These are phyloP conservation scores for Lactifluus echinatus DNA, from an alignment of 768 basidiomycete species.

Conservation along the genomic window DNA sequence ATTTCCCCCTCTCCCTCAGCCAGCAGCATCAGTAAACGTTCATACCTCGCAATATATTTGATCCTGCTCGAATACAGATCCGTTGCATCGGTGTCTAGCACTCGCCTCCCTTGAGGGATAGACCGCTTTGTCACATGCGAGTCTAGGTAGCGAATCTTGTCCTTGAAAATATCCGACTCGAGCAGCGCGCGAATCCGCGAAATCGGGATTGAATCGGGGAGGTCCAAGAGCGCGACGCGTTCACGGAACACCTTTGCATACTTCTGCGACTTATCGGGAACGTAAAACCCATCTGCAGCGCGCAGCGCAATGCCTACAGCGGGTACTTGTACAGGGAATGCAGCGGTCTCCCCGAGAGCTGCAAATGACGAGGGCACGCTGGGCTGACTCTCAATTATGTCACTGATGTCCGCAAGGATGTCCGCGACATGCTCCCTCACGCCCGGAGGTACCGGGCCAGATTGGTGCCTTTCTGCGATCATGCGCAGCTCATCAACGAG, in stretches of 20 bases:
- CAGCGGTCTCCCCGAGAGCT: not conserved
- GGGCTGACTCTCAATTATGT: not conserved
- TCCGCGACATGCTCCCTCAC: constrained; percentile 4
- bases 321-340: constrained; percentile 14
- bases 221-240: constrained; percentile 11
- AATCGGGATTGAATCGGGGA: constrained; percentile 4
- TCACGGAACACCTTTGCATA: constrained; percentile 13
- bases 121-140: constrained; percentile 2
- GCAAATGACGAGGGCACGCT: not conserved
- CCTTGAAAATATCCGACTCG: constrained; percentile 10
- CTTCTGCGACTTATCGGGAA: constrained; percentile 20
- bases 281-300: constrained; percentile 18
- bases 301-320: not conserved
- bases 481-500: constrained; percentile 19
- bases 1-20: not conserved
- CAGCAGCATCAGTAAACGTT: not conserved
- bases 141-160: constrained; percentile 11
- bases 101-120: not conserved
- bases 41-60: constrained; percentile 13
- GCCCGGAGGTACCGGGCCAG: not conserved
- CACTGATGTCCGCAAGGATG: constrained; percentile 20
- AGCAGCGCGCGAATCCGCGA: constrained; percentile 10
- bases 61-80: constrained; percentile 15
- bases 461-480: not conserved
- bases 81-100: constrained; percentile 2